Conservation (phyloP, 108 stramenopile species). For the Schizochytrium sp. region DNA sequence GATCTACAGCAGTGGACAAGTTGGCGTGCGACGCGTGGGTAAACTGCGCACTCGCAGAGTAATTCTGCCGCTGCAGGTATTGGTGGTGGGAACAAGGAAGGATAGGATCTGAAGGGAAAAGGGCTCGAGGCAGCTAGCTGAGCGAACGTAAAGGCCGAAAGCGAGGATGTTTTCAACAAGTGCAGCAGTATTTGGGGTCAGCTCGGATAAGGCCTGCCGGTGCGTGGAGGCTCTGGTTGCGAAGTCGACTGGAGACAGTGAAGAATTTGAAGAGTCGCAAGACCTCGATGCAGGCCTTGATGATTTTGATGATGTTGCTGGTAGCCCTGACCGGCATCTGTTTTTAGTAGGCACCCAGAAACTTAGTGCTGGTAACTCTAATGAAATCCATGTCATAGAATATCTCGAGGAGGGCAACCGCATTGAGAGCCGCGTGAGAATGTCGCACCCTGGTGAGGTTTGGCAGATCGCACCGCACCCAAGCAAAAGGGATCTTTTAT, state of each 20-base stretch:
- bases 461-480: conserved; percentile 6
- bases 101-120: too few species aligned
- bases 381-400: background rate
- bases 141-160: background rate
- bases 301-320: background rate
- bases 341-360: background rate
- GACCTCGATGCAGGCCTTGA: background rate
- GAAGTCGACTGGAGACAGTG: background rate
- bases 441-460: background rate
- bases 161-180: background rate
- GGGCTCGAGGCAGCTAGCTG: background rate
- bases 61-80: too few species aligned
- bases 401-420: conserved; percentile 5
- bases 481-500: background rate
- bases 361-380: background rate
- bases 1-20: too few species aligned
- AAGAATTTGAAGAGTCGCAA: background rate
- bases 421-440: background rate
- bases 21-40: too few species aligned
- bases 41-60: too few species aligned
- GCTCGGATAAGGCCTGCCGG: conserved; percentile 26
- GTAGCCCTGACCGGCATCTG: background rate
- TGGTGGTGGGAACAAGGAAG: too few species aligned
- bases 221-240: conserved; percentile 29
- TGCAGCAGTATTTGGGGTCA: background rate